Evolutionary conservation across 1,139 yeast genomes (phyloP).

Genomic region (Blastobotrys petasosporus): DNA sequence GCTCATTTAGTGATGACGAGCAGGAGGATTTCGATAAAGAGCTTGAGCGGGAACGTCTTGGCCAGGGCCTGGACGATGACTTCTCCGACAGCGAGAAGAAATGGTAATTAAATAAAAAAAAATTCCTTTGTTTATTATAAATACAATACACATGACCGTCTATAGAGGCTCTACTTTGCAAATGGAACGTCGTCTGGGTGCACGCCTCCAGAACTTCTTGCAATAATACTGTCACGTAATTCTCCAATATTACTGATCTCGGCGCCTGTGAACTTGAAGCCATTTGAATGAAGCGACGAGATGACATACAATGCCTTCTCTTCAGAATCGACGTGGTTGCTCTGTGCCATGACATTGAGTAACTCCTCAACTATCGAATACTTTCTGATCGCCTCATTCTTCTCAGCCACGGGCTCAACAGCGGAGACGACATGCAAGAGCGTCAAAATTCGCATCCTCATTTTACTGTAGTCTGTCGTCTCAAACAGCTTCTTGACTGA

Average conservation of each 20-base stretch:
- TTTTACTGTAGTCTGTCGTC: conserved; percentile 31
- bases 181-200: conserved; percentile 20
- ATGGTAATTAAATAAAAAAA: conserved; percentile 20
- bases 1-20: conserved; percentile 13
- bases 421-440: conserved; percentile 49
- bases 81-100: conserved; percentile 32
- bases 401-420: conserved; percentile 43
- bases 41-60: conserved; percentile 28
- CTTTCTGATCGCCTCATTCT: conserved; percentile 39
- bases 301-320: conserved; percentile 59
- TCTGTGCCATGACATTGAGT: conserved; percentile 38
- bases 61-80: conserved; percentile 26
- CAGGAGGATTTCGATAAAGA: conserved; percentile 29
- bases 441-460: conserved; percentile 45
- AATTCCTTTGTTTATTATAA: neutral
- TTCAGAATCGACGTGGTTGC: conserved; percentile 41
- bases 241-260: conserved; percentile 42
- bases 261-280: conserved; percentile 42
- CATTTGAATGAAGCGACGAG: conserved; percentile 41
- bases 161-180: conserved; percentile 2
- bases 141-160: conserved; percentile 2
- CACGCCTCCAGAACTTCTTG: conserved; percentile 14
- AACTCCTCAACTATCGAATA: conserved; percentile 40
- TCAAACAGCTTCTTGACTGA: conserved; percentile 30
- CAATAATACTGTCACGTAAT: conserved; percentile 35